phyloP scores from a whole-genome alignment of 139 green algal genomes.

The Chlamydomonas asymmetrica region DNA sequence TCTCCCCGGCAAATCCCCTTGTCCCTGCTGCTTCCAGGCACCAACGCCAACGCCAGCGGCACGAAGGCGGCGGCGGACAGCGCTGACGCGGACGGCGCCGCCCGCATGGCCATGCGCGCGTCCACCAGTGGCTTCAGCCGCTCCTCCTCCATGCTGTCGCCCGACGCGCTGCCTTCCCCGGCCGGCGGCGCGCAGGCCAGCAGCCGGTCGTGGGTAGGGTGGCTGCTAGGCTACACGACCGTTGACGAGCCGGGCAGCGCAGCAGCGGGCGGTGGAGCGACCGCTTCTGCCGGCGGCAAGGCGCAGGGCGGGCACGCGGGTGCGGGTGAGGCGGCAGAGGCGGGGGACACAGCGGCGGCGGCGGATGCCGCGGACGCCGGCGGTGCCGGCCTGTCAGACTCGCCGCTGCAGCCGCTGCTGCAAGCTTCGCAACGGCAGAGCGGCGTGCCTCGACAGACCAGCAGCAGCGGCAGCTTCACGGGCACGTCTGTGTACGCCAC shows the following conservation, averaged over 20 bases:
- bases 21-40: too few relatives aligned
- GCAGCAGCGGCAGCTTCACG: neutral
- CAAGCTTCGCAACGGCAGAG: too few relatives aligned
- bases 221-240: conserved; percentile 34
- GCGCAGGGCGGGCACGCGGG: neutral
- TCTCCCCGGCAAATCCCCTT: too few relatives aligned
- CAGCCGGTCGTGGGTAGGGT: conserved; percentile 37
- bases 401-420: too few relatives aligned
- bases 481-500: neutral
- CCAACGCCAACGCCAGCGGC: conserved; percentile 3
- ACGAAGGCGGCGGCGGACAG: neutral
- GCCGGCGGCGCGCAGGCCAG: conserved; percentile 9
- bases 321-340: neutral
- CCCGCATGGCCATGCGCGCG: too few relatives aligned
- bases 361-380: neutral
- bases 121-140: too few relatives aligned
- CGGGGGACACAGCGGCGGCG: neutral
- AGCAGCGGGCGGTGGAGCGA: conserved; percentile 17
- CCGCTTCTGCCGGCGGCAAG: conserved; percentile 1
- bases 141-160: too few relatives aligned
- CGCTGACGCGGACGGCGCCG: too few relatives aligned
- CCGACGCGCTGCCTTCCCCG: too few relatives aligned
- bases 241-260: neutral
- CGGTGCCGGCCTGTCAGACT: too few relatives aligned
- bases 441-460: neutral